Evolutionary conservation across 495 filamentous ascomycete genomes (phyloP).

Genomic region (Penicillium egyptiacum): DNA sequence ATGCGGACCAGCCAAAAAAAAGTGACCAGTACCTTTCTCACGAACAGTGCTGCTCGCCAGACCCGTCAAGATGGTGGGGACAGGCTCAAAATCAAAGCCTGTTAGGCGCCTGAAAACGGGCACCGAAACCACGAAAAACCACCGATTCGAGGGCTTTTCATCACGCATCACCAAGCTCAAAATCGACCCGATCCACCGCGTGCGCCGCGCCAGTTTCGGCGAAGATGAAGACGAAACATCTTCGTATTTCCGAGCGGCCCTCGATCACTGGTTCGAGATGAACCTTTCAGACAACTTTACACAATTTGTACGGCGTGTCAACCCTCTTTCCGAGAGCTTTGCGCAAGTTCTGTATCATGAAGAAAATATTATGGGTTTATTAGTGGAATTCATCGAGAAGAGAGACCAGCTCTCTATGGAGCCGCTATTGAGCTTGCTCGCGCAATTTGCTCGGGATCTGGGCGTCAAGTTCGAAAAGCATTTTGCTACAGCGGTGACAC

Average conservation of each 20-base stretch:
- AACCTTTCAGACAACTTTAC: slow-evolving; percentile 82
- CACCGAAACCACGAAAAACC: slow-evolving; percentile 74
- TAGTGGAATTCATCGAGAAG: slow-evolving; percentile 75
- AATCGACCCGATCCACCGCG: slow-evolving; percentile 86
- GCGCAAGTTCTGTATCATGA: slow-evolving; percentile 88
- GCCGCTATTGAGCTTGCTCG: slow-evolving; percentile 77
- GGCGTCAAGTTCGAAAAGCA: slow-evolving; percentile 86
- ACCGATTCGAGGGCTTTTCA: slow-evolving; percentile 90
- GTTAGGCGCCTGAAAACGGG: slow-evolving; percentile 58
- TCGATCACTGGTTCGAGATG: slow-evolving; percentile 87
- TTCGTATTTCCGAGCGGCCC: slow-evolving; percentile 77
- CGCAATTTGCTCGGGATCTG: slow-evolving; percentile 89
- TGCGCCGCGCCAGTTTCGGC: slow-evolving; percentile 75
- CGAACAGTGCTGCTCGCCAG: slow-evolving; percentile 34
- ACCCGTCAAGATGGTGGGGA: slow-evolving; percentile 51
- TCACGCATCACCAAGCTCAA: slow-evolving; percentile 89
- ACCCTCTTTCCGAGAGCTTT: slow-evolving; percentile 80
- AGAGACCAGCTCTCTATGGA: slow-evolving; percentile 76
- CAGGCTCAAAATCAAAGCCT: slow-evolving; percentile 64
- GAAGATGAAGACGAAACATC: slow-evolving; percentile 67
- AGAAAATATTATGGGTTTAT: slow-evolving; percentile 73
- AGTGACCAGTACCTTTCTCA: slow-evolving; percentile 26
- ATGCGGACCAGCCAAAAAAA: slow-evolving; percentile 28
- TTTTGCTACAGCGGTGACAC: slow-evolving; percentile 66
- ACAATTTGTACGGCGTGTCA: slow-evolving; percentile 68